A percentile compares a stretch with the other conserved stretches of the same genome.
Conservation (phyloP, 805 yeast species). For the Schwanniomyces pseudopolymorphus region DNA sequence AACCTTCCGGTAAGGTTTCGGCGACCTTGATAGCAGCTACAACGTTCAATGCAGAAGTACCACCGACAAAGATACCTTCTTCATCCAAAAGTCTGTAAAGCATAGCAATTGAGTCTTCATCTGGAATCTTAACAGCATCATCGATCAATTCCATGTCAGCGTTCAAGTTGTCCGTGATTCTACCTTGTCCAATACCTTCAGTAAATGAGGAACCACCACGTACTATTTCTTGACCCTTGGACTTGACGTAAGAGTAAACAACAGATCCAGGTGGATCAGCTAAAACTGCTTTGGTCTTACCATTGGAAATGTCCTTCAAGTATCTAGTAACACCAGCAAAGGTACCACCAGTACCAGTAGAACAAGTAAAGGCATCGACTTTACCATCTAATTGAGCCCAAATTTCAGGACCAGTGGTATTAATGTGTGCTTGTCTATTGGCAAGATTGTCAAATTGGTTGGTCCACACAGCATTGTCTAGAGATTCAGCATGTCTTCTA, state of each 20-base stretch:
- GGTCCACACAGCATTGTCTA: constrained; percentile 87
- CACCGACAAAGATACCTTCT: constrained; percentile 89
- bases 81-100: constrained; percentile 78
- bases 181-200: constrained; percentile 95
- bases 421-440: constrained; percentile 84
- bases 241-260: constrained; percentile 71
- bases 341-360: constrained; percentile 93
- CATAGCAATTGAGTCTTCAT: constrained; percentile 81
- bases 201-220: constrained; percentile 85
- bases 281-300: constrained; percentile 59
- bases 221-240: constrained; percentile 65
- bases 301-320: constrained; percentile 66
- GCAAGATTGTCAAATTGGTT: constrained; percentile 89
- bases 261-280: constrained; percentile 97
- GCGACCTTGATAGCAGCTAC: constrained; percentile 86
- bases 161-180: constrained; percentile 79
- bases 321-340: constrained; percentile 83
- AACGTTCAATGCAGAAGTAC: constrained; percentile 87
- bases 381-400: constrained; percentile 80
- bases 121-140: constrained; percentile 77
- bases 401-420: constrained; percentile 92
- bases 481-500: constrained; percentile 71
- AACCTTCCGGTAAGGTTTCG: constrained; percentile 66
- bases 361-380: constrained; percentile 83
- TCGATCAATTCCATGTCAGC: constrained; percentile 74